Evolutionary conservation across 495 filamentous ascomycete species (phyloP).

Genomic region (Lophiostoma macrostomum): DNA sequence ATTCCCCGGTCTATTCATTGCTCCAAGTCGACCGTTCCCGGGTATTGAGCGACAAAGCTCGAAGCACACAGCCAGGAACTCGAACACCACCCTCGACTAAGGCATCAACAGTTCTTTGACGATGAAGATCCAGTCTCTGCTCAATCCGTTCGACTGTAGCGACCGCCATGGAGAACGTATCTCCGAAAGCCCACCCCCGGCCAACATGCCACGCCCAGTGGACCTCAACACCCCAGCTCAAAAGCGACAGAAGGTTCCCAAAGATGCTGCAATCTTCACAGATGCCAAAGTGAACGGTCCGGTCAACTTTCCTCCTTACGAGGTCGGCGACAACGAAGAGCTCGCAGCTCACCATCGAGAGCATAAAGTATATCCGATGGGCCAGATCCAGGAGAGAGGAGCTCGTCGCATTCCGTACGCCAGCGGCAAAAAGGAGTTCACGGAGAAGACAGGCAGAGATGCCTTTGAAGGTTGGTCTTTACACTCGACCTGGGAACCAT

Average conservation of each 20-base stretch:
- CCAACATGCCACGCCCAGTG: conserved; percentile 1
- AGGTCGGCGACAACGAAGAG: conserved; percentile 52
- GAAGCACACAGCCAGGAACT: conserved; percentile 17
- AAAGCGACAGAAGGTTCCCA: conserved; percentile 53
- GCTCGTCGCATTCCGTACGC: conserved; percentile 85
- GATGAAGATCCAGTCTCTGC: conserved; percentile 35
- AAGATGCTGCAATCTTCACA: conserved; percentile 58
- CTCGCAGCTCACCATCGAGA: conserved; percentile 54
- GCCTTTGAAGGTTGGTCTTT: conserved; percentile 73
- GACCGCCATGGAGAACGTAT: conserved; percentile 12
- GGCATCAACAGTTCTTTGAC: background rate
- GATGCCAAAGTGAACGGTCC: conserved; percentile 55
- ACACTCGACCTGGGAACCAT: conserved; percentile 14
- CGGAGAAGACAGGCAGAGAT: conserved; percentile 77
- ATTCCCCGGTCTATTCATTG: conserved; percentile 16
- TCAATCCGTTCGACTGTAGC: conserved; percentile 28
- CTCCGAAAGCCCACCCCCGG: conserved; percentile 14
- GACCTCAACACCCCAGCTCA: conserved; percentile 6
- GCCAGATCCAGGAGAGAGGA: conserved; percentile 60
- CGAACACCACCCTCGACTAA: conserved; percentile 10
- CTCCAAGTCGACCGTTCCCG: conserved; percentile 20
- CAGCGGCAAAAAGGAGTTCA: conserved; percentile 86
- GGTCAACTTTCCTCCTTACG: conserved; percentile 66
- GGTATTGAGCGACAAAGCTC: conserved; percentile 28
- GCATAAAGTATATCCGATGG: conserved; percentile 65